Conservation (phyloP, 23 red algal genomes). For the Pyropia yezoensis region DNA sequence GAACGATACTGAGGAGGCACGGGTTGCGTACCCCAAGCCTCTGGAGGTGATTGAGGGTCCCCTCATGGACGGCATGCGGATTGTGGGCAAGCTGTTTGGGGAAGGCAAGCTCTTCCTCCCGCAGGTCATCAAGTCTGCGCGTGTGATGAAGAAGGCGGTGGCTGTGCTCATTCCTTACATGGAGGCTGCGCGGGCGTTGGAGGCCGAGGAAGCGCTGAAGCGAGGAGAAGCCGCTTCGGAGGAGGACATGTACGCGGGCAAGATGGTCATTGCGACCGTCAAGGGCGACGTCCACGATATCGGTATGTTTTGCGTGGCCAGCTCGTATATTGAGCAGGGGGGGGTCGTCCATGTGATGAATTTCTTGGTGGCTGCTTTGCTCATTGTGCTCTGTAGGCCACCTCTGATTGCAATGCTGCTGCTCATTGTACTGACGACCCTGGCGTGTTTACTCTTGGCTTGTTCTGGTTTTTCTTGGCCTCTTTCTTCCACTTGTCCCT, state of each 20-base stretch:
- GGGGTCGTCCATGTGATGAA: too few species aligned
- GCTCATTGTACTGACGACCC: too few species aligned
- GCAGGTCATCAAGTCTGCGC: slow-evolving; percentile 72
- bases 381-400: too few species aligned
- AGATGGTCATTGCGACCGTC: slow-evolving; percentile 76
- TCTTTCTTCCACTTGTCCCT: too few species aligned
- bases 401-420: too few species aligned
- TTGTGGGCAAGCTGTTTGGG: slow-evolving; percentile 71
- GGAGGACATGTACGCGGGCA: slow-evolving; percentile 74
- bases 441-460: too few species aligned
- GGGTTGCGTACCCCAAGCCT: slow-evolving; percentile 26
- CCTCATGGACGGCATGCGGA: slow-evolving; percentile 75
- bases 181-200: slow-evolving; percentile 54
- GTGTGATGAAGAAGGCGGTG: slow-evolving; percentile 86
- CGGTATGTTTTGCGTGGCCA: neutral
- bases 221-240: slow-evolving; percentile 47
- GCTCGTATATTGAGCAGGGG: too few species aligned
- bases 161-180: slow-evolving; percentile 78
- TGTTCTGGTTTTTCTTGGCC: too few species aligned
- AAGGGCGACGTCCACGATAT: slow-evolving; percentile 85
- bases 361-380: too few species aligned
- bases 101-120: slow-evolving; percentile 76
- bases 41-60: slow-evolving; percentile 73
- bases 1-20: slow-evolving; percentile 57
- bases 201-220: slow-evolving; percentile 33